Evolutionary conservation across 2,329 filamentous ascomycete species (phyloP).

Genomic region (Fonsecaea nubica): DNA sequence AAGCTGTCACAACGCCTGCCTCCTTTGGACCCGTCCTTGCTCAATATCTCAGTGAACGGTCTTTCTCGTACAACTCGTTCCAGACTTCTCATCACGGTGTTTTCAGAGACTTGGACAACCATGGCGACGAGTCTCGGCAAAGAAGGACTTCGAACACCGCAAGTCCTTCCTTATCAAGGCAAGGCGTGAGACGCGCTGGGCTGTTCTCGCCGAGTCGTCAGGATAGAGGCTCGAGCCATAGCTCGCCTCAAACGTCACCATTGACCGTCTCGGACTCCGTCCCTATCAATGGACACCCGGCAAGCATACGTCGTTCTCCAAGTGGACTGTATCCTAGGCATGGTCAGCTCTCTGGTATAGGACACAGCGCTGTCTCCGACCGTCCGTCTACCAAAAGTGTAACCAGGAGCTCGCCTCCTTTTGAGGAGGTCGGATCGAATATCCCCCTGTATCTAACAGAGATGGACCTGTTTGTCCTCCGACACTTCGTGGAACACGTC

Average conservation of each 20-base stretch:
- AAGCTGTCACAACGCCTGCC: not conserved
- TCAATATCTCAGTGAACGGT: not conserved
- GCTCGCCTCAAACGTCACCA: not conserved
- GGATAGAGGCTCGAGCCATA: not conserved
- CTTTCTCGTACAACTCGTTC: not conserved
- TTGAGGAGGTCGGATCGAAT: not conserved
- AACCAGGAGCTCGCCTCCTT: not conserved
- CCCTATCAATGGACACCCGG: not conserved
- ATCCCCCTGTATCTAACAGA: constrained; percentile 5
- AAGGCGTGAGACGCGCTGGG: not conserved
- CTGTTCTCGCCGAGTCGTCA: not conserved
- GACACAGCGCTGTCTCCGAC: not conserved
- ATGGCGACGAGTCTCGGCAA: not conserved
- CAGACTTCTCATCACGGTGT: not conserved
- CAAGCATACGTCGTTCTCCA: not conserved
- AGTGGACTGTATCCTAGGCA: not conserved
- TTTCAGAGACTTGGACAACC: not conserved
- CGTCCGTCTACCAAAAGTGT: not conserved
- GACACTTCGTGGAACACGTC: constrained; percentile 13
- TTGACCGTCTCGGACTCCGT: not conserved
- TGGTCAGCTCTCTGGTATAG: not conserved
- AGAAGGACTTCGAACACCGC: not conserved
- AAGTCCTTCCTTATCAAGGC: not conserved
- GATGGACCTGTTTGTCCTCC: constrained; percentile 9
- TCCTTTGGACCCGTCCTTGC: not conserved